Conservation (phyloP, 768 basidiomycete species). For the Russula ochroleuca region DNA sequence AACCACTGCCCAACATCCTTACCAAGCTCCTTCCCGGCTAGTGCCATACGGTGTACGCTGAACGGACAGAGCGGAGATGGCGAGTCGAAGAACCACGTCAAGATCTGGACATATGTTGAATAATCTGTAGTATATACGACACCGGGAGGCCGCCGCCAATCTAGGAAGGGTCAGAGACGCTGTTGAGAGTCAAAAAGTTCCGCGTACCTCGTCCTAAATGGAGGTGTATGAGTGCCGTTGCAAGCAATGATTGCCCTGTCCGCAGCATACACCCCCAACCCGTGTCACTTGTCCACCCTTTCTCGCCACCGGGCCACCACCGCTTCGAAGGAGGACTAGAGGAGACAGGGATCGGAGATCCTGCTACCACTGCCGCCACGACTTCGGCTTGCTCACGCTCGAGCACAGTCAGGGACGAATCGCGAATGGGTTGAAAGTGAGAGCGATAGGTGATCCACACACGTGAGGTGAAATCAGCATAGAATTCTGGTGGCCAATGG, state of each 20-base stretch:
- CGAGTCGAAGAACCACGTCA: constrained; percentile 94
- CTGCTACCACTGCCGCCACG: constrained; percentile 20
- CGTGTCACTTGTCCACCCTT: constrained; percentile 78
- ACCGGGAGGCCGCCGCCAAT: constrained; percentile 77
- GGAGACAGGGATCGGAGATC: constrained; percentile 9
- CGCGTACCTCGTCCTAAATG: constrained; percentile 70
- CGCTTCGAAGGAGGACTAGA: constrained; percentile 45
- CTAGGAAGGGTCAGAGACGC: constrained; percentile 39
- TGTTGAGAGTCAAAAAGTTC: constrained; percentile 8
- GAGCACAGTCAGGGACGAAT: constrained; percentile 47
- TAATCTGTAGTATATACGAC: constrained; percentile 59
- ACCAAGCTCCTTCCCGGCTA: constrained; percentile 90
- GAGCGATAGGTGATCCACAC: constrained; percentile 93
- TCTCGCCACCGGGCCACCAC: constrained; percentile 68
- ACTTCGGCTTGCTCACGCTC: constrained; percentile 35
- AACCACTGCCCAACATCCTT: constrained; percentile 98
- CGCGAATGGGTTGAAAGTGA: constrained; percentile 77
- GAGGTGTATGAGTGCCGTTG: constrained; percentile 69
- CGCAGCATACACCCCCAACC: constrained; percentile 94
- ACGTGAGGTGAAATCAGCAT: constrained; percentile 81
- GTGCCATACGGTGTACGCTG: constrained; percentile 92
- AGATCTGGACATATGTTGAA: constrained; percentile 82
- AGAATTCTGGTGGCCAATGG: constrained; percentile 76
- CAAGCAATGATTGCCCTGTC: constrained; percentile 80
- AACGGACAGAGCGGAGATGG: constrained; percentile 84